Evolutionary conservation across 1,284 basidiomycete genomes (phyloP), one percentile per base, ranked within the genome.

Genomic region (Phlebopus sp.): DNA sequence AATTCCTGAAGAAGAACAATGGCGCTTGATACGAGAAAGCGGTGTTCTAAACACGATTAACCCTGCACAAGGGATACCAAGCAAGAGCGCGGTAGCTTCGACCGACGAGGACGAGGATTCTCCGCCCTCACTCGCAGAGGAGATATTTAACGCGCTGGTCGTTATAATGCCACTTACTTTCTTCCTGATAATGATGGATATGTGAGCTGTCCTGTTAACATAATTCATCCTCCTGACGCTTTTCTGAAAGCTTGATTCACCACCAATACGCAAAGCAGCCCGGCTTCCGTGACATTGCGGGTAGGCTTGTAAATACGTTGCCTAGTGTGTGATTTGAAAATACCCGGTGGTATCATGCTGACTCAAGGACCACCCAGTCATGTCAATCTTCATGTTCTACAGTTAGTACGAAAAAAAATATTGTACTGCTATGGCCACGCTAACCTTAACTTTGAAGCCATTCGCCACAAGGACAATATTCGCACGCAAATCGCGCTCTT

Each of bases 311-410:
- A 25, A 70, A 79, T 23, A 76, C 81, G 19, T 70, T 87, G 31
- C 87, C 89, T 14, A 84, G 87, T 90, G 62, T 54, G 86, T 73
- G 27, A 42, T 37, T 37, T 18, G 27, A 8, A 29, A 4, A 29
- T 39, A 8, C 32, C 30, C 27, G 25, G 37, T 18, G 32, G 9
- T 25, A 38, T 46, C 10, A 8, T 35, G 38, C 56, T 52, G 31
- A 55, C 46, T 38, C 27, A 29, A 35, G 18, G 35, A 30, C 23
- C 11, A 11, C 27, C 13, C 54, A 89, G 87, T 89, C 51, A 67
- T 91, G 50, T 78, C 79, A 0, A 46, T 86, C 19, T 86, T 89
- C 63, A 77, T 90, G 50, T 90, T 90, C 64, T 90, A 87, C 62
- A 84, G 89, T 88, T 58, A 59, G 86, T 56, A 3, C 6, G 31